Percentiles rank a stretch among this genome's conserved stretches.
Conservation (phyloP, 129 eudicot genomes). For the Calendula officinalis region DNA sequence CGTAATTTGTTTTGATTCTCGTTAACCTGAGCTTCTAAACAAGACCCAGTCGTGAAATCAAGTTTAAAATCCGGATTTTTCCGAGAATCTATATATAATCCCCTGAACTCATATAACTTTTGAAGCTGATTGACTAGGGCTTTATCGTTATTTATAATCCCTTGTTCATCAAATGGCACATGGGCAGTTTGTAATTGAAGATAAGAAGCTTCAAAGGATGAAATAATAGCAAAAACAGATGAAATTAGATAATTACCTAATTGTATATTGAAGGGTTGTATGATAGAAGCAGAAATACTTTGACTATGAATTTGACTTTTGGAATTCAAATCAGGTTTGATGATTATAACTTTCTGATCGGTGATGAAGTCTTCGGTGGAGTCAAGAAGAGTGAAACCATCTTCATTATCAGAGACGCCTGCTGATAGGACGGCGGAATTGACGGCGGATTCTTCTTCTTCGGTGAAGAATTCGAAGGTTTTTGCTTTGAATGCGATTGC, state of each 20-base stretch:
- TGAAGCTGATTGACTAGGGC: constrained; percentile 65
- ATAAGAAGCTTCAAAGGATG: constrained; percentile 94
- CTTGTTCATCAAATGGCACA: constrained; percentile 65
- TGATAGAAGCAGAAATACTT: constrained; percentile 11
- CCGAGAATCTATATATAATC: constrained; percentile 50
- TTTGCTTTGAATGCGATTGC: constrained; percentile 91
- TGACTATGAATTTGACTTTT: constrained; percentile 24
- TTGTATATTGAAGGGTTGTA: constrained; percentile 39
- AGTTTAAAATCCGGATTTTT: constrained; percentile 36
- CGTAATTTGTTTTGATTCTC: constrained; percentile 91
- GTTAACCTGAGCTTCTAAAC: constrained; percentile 78
- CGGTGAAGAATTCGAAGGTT: constrained; percentile 83
- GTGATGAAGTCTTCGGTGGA: constrained; percentile 75
- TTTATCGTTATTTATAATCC: constrained; percentile 59
- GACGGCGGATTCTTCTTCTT: constrained; percentile 43
- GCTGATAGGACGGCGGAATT: constrained; percentile 27
- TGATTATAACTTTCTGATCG: constrained; percentile 83
- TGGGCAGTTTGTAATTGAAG: constrained; percentile 84
- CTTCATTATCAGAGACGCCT: constrained; percentile 41
- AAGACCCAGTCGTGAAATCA: constrained; percentile 52
- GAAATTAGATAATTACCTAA: constrained; percentile 55
- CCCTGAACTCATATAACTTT: constrained; percentile 66
- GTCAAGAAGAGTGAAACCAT: constrained; percentile 56
- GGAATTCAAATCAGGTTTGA: constrained; percentile 57
- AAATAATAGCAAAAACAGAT: constrained; percentile 68